A percentile compares a stretch with the other conserved stretches of the same genome.
phyloP scores from a whole-genome alignment of 768 basidiomycete species.

The Hemileccinum impolitum region DNA sequence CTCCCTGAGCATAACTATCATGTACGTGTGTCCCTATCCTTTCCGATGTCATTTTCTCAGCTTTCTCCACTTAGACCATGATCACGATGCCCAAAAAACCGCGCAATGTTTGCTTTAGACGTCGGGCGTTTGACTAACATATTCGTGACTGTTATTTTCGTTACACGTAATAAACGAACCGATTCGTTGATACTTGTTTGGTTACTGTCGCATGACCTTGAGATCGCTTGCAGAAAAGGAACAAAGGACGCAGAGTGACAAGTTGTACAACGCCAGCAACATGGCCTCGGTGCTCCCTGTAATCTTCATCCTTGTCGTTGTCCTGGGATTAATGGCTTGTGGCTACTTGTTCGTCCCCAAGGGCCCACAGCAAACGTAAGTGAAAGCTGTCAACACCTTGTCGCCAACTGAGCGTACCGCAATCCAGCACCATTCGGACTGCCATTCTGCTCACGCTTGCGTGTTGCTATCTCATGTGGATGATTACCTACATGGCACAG shows the following conservation, averaged over 20 bases:
- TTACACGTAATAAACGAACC: not conserved
- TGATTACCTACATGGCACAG: conserved; percentile 95
- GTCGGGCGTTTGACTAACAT: conserved; percentile 52
- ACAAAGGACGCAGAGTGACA: no score
- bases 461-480: conserved; percentile 95
- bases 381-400: conserved; percentile 11
- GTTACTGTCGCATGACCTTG: conserved; percentile 8
- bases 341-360: conserved; percentile 75
- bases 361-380: conserved; percentile 88
- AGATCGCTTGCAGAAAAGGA: not conserved
- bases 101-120: conserved; percentile 60
- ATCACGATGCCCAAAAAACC: conserved; percentile 84
- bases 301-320: conserved; percentile 60
- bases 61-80: conserved; percentile 64
- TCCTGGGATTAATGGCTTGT: conserved; percentile 59
- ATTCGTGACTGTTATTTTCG: conserved; percentile 1
- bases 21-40: conserved; percentile 44
- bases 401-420: conserved; percentile 1
- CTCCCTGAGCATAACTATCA: conserved; percentile 90
- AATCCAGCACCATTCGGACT: conserved; percentile 74
- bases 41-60: conserved; percentile 6
- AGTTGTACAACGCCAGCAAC: not conserved
- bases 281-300: conserved; percentile 76
- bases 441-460: conserved; percentile 72
- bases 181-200: not conserved